Conservation (phyloP, 83 land plant species). For the Picea abies region DNA sequence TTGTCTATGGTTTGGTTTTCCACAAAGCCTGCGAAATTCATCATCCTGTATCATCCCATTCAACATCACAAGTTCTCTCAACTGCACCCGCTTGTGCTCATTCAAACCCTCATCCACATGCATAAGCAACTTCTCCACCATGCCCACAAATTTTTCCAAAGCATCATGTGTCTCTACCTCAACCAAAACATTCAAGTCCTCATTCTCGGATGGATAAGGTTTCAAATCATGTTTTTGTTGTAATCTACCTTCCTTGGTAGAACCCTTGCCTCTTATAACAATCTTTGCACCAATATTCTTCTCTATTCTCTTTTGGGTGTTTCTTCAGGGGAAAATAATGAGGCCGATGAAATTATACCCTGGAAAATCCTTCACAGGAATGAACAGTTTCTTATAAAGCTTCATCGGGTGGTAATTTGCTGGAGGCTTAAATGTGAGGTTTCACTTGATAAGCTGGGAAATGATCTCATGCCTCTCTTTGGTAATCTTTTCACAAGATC, state of each 20-base stretch:
- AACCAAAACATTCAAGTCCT: constrained; percentile 83
- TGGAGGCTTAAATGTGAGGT: too few relatives aligned
- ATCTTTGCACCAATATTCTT: constrained; percentile 85
- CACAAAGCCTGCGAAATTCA: constrained; percentile 65
- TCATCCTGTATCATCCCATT: constrained; percentile 83
- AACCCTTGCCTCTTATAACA: constrained; percentile 79
- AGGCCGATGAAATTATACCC: constrained; percentile 3
- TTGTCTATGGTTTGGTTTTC: too few relatives aligned
- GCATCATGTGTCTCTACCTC: constrained; percentile 81
- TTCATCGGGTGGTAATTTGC: too few relatives aligned
- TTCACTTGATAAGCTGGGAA: too few relatives aligned
- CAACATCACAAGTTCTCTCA: constrained; percentile 69
- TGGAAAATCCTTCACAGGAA: too few relatives aligned
- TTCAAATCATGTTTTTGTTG: constrained; percentile 70
- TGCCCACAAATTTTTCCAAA: constrained; percentile 69
- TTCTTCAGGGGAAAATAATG: constrained; percentile 79
- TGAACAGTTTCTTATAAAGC: too few relatives aligned
- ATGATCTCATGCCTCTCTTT: too few relatives aligned
- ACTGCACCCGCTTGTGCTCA: constrained; percentile 82
- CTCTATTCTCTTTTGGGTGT: constrained; percentile 90
- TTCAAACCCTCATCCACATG: constrained; percentile 79
- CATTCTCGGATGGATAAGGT: constrained; percentile 69
- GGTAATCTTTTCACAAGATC: too few relatives aligned
- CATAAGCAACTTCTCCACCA: constrained; percentile 75
- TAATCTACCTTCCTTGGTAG: constrained; percentile 71